Base-by-base conservation (phyloP, 495 filamentous ascomycete species). In the Hypoxylon lienhwacheense region DNA sequence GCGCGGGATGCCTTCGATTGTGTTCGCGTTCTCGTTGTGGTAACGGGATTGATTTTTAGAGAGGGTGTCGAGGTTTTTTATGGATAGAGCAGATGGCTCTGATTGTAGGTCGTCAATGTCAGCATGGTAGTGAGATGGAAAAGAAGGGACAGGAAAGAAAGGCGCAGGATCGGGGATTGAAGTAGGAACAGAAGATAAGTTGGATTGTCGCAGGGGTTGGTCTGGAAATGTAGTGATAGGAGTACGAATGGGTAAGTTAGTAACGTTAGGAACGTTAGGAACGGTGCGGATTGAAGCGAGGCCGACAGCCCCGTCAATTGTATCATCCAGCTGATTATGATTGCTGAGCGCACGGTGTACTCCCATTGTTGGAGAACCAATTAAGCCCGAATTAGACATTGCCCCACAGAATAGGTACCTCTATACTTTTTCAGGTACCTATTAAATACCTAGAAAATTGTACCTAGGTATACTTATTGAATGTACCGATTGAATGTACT, bases 1-100 rank as follows among this genome's bases (percentile, higher is more conserved):
- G 19, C 85, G 83, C 17, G 90, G 88, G 49, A 92, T 80, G 22
- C 83, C 81, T 55, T 90, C 86, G 51, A 84, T 78, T 8, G 87
- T 87, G 31, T 82, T 73, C 7, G 80, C 74, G 75, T 78, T 84
- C 65, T 81, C 84, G 37, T 73, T 77, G 65, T 81, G 85, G 57
- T 72, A 66, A 35, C 66, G 69, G 46, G 76, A 71, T 40, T 76
- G 55, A 31, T 37, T 45, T 14, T 56, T 57, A 2, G 22, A 7
- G 15, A 36, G 2, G 22, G 12, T 17, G 48, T 63, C 57, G 35
- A 40, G 35, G 29, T 40, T 35, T 60, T 55, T 46, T 34, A 53
- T 26, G 29, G 52, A 17, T 50, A 55, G 52, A 61, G 55, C 61
- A 17, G 36, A 45, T 55, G 43, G 59, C 48, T 57, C 65, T 17